Percentiles rank a stretch among this genome's conserved stretches.
phyloP scores from a whole-genome alignment of 495 filamentous ascomycete genomes.

The Penicillium pulvis region DNA sequence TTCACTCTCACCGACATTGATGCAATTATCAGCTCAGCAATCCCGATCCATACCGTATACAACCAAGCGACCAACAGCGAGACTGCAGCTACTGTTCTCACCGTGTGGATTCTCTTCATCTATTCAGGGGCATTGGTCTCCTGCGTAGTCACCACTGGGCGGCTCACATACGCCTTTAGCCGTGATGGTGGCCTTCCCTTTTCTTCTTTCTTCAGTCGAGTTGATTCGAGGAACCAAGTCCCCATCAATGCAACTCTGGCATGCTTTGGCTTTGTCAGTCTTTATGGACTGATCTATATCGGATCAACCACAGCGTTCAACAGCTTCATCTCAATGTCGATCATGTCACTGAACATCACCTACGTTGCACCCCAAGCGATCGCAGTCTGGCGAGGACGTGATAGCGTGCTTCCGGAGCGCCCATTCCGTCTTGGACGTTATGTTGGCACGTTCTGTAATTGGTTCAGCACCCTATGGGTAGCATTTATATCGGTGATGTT shows the following conservation, averaged over 20 bases:
- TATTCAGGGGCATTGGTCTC: slow-evolving; percentile 13
- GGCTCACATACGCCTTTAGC: slow-evolving; percentile 13
- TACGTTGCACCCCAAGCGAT: slow-evolving; percentile 24
- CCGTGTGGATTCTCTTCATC: slow-evolving; percentile 18
- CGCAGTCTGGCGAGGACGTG: slow-evolving; percentile 14
- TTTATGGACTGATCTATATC: slow-evolving; percentile 29
- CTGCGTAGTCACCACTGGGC: slow-evolving; percentile 17
- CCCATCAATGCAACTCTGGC: slow-evolving; percentile 17
- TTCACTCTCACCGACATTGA: slow-evolving; percentile 31
- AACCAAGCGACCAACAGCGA: slow-evolving; percentile 27
- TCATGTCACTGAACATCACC: slow-evolving; percentile 24
- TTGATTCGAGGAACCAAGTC: slow-evolving; percentile 8
- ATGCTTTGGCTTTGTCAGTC: slow-evolving; percentile 11
- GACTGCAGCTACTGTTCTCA: slow-evolving; percentile 20
- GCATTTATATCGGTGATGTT: background rate
- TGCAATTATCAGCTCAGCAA: slow-evolving; percentile 22
- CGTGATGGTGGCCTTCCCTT: slow-evolving; percentile 26
- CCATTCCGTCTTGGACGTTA: background rate
- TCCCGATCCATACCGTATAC: slow-evolving; percentile 28
- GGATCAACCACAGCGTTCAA: slow-evolving; percentile 31
- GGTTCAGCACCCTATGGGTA: background rate
- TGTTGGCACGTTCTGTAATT: background rate
- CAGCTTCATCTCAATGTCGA: slow-evolving; percentile 24
- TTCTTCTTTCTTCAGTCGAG: slow-evolving; percentile 7
- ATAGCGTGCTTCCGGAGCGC: background rate